Base-by-base conservation (phyloP, 2,329 filamentous ascomycete genomes). In the Talaromyces sp. region DNA sequence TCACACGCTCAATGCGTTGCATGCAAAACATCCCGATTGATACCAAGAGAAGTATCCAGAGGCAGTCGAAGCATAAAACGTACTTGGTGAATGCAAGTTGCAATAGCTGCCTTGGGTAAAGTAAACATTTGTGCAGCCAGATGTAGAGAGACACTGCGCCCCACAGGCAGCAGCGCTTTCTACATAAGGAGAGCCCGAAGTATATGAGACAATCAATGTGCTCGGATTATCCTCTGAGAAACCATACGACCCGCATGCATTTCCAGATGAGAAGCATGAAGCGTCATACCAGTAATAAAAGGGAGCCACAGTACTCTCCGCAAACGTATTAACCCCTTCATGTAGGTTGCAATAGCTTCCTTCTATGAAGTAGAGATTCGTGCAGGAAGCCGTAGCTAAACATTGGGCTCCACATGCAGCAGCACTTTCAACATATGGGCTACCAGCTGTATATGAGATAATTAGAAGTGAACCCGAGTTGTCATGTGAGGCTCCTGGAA, bases 21-120 rank as follows among this genome's bases (percentile, higher is more conserved):
- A 40, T 43, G 56, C 58, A 45, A 60, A 60, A 15, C 58, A 60
- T 3, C 34, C 58, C 7, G 38, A 19, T 19, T 60, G 58, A 38
- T 60, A 60, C 38, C 58, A 60, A 29, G 38, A 29, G 36, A 45
- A 60, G 27, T 60, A 60, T 7, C 36, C 58, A 22, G 58, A 60
- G 45, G 38, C 36, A 47, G 58, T 60, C 25, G 38, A 60, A 6
- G 58, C 13, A 10, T 3, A 31, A n/a, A 60, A 60, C 43, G 38
- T 17, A 31, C 58, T 60, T 31, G 58, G 36, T 7, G 38, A 60
- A 19, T 59, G 56, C 19, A 59, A 22, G 17, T 43, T 43, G 17
- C 56, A 59, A 13, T 59, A 59, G 22, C 36, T 59, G 10, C 56
- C 56, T 40, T 59, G 17, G 1, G 8, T 59, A n/a, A 59, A 59